Evolutionary conservation across 2,329 filamentous ascomycete genomes (phyloP).

Genomic region (Xylariomycetidae sp.): DNA sequence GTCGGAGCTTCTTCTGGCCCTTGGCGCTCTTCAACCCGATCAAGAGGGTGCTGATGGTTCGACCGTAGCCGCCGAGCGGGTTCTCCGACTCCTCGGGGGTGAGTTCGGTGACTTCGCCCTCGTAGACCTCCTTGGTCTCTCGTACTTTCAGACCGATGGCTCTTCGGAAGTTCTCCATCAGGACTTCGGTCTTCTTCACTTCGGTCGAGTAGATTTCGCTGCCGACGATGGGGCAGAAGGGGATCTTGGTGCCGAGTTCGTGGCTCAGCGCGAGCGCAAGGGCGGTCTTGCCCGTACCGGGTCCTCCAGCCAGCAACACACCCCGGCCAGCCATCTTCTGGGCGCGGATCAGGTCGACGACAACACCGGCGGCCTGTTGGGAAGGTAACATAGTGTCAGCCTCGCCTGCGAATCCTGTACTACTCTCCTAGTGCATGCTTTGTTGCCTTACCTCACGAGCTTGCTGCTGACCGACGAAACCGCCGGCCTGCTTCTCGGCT

Average conservation of each 20-base stretch:
- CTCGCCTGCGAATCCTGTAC: neutral
- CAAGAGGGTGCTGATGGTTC: conserved; percentile 92
- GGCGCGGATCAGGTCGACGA: conserved; percentile 89
- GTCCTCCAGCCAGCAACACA: conserved; percentile 87
- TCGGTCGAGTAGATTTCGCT: conserved; percentile 97
- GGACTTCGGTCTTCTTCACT: conserved; percentile 97
- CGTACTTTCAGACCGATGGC: conserved; percentile 95
- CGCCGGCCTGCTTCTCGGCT: conserved; percentile 71
- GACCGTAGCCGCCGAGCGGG: conserved; percentile 90
- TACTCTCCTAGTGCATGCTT: neutral
- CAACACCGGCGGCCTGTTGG: conserved; percentile 77
- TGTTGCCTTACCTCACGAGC: conserved; percentile 70
- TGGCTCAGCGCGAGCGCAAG: conserved; percentile 93
- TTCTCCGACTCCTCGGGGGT: conserved; percentile 98
- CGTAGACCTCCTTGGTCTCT: conserved; percentile 98
- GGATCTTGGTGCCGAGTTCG: conserved; percentile 95
- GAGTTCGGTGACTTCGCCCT: conserved; percentile 96
- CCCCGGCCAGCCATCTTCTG: conserved; percentile 98
- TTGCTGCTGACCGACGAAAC: conserved; percentile 82
- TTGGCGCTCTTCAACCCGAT: conserved; percentile 93
- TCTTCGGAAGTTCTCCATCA: conserved; percentile 98
- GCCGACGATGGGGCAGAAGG: conserved; percentile 95
- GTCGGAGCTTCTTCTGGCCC: conserved; percentile 93
- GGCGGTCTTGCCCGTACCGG: conserved; percentile 95
- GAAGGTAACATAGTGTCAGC: conserved; percentile 12